Percentiles rank a stretch among this genome's conserved stretches.
Conservation (phyloP, 2,329 filamentous ascomycete species). For the Fusarium fujikuroi region DNA sequence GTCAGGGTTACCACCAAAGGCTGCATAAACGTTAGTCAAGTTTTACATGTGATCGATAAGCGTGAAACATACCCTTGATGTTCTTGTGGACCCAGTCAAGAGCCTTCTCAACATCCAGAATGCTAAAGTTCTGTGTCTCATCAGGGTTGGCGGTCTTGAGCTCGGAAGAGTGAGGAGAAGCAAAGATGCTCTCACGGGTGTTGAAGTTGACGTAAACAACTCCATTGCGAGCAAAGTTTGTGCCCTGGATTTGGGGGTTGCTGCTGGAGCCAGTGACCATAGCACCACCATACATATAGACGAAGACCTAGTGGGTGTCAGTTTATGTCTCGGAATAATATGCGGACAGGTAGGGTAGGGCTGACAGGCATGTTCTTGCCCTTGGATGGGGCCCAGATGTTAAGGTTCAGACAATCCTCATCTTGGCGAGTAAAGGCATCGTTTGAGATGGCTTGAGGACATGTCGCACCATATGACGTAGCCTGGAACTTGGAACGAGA, state of each 20-base stretch:
- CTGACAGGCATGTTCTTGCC: slow-evolving; percentile 46
- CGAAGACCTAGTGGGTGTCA: slow-evolving; percentile 35
- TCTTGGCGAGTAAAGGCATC: slow-evolving; percentile 36
- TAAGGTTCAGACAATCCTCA: slow-evolving; percentile 57
- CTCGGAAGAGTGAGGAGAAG: slow-evolving; percentile 56
- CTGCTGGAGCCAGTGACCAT: slow-evolving; percentile 50
- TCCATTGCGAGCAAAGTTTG: slow-evolving; percentile 51
- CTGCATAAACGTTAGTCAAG: slow-evolving; percentile 30
- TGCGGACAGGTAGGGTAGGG: not conserved
- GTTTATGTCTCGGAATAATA: not conserved
- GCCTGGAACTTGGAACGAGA: slow-evolving; percentile 23
- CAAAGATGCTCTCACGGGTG: slow-evolving; percentile 56
- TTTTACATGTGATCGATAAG: not conserved
- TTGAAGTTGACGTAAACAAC: slow-evolving; percentile 54
- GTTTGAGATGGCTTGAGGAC: slow-evolving; percentile 37
- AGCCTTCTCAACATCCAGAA: slow-evolving; percentile 42
- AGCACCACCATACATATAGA: slow-evolving; percentile 56
- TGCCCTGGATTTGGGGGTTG: slow-evolving; percentile 52
- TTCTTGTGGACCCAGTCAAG: slow-evolving; percentile 43
- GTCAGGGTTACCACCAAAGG: slow-evolving; percentile 57
- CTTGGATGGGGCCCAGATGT: slow-evolving; percentile 49
- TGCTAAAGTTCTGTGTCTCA: slow-evolving; percentile 43
- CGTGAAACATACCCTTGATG: slow-evolving; percentile 27
- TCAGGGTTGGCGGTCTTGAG: slow-evolving; percentile 34
- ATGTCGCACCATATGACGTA: slow-evolving; percentile 37